phyloP scores from a whole-genome alignment of 2,329 filamentous ascomycete species.

The Neobulgaria alba region DNA sequence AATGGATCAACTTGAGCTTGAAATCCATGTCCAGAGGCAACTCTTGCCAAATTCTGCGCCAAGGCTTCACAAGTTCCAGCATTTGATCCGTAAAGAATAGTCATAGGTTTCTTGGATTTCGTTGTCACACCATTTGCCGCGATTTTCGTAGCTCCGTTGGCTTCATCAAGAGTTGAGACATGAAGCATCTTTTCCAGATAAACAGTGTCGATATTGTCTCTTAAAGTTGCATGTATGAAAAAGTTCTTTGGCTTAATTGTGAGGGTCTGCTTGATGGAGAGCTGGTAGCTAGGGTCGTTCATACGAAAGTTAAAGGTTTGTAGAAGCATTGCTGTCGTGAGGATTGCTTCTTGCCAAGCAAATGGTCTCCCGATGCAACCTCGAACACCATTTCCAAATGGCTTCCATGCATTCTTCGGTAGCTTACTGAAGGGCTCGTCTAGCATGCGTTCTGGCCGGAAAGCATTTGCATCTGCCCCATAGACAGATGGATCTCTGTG shows the following conservation, averaged over 20 bases:
- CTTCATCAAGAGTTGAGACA: neutral
- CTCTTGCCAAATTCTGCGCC: constrained; percentile 51
- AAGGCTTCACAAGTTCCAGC: constrained; percentile 66
- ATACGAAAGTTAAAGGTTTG: constrained; percentile 63
- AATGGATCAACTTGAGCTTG: constrained; percentile 42
- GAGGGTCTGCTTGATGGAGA: constrained; percentile 45
- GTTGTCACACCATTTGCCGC: constrained; percentile 2
- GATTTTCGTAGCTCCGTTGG: neutral
- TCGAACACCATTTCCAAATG: constrained; percentile 64
- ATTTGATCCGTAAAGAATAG: constrained; percentile 66
- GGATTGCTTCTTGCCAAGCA: constrained; percentile 63
- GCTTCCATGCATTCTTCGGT: constrained; percentile 57
- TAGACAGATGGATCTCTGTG: constrained; percentile 57
- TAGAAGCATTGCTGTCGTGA: constrained; percentile 54
- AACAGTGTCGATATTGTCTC: constrained; percentile 39
- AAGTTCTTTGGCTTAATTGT: constrained; percentile 58
- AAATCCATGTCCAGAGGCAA: constrained; percentile 52
- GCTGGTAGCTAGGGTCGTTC: constrained; percentile 49
- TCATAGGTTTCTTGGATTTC: constrained; percentile 31
- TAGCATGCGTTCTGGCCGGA: constrained; percentile 64
- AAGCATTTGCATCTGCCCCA: constrained; percentile 56
- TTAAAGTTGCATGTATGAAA: constrained; percentile 48
- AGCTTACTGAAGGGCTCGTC: constrained; percentile 59
- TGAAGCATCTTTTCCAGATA: constrained; percentile 32
- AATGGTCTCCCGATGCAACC: constrained; percentile 67